These are phyloP conservation scores for Onygena corvina DNA, from an alignment of 2,329 filamentous ascomycete species.

Conservation along the genomic window DNA sequence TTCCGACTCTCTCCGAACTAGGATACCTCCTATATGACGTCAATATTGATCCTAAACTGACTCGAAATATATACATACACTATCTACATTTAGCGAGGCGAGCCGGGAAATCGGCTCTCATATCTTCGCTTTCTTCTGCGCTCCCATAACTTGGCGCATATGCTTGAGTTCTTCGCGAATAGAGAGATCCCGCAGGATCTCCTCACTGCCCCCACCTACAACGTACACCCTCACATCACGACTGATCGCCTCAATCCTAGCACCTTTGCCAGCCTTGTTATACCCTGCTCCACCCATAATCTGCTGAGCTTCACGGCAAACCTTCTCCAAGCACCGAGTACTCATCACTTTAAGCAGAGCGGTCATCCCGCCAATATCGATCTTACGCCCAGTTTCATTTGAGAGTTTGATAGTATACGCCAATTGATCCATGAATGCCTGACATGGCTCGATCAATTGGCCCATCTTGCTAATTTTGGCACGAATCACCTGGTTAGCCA, in stretches of 20 bases:
- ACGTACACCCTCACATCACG: constrained; percentile 40
- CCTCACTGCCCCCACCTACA: constrained; percentile 32
- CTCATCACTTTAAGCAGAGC: constrained; percentile 43
- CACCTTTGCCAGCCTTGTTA: constrained; percentile 39
- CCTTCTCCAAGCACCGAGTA: constrained; percentile 43
- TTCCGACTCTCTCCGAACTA: too few relatives aligned
- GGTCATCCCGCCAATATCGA: constrained; percentile 41
- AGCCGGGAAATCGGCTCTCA: not conserved
- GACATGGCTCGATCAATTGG: constrained; percentile 48
- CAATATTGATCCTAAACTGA: not conserved
- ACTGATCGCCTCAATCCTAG: constrained; percentile 42
- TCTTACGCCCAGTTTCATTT: constrained; percentile 26
- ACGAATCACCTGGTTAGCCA: constrained; percentile 48
- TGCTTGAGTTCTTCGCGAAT: constrained; percentile 18
- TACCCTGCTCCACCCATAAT: constrained; percentile 44
- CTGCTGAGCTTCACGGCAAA: constrained; percentile 45
- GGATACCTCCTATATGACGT: too few relatives aligned
- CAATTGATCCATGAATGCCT: constrained; percentile 51
- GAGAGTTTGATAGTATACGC: constrained; percentile 42
- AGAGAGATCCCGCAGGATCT: constrained; percentile 30
- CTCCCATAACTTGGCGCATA: constrained; percentile 11
- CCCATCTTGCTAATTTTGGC: constrained; percentile 50
- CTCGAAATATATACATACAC: too few relatives aligned
- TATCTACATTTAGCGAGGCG: not conserved
- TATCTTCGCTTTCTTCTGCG: constrained; percentile 2